phyloP scores from a whole-genome alignment of 2,329 filamentous ascomycete genomes.

The Periconia macrospinosa region DNA sequence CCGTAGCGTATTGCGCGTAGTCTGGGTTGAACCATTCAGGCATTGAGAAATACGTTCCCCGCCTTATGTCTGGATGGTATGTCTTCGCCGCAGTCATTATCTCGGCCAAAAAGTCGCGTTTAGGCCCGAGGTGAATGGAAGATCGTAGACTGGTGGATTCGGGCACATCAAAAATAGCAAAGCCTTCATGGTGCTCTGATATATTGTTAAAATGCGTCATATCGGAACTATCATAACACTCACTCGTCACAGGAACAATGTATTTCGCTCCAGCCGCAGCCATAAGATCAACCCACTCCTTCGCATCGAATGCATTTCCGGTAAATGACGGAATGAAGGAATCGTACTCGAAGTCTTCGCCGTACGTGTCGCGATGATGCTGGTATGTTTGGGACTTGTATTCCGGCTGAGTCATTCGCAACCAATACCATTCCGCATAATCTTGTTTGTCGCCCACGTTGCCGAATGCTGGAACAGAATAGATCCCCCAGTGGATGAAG shows the following conservation, averaged over 20 bases:
- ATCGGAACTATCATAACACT: too few relatives aligned
- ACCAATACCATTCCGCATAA: conserved; percentile 51
- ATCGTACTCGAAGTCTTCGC: conserved; percentile 54
- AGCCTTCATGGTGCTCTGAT: conserved; percentile 52
- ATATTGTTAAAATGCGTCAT: conserved; percentile 18
- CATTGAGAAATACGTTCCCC: conserved; percentile 49
- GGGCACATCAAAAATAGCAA: conserved; percentile 47
- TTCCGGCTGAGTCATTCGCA: background rate
- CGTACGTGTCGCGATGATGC: conserved; percentile 55
- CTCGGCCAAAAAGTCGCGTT: conserved; percentile 47
- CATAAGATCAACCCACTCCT: conserved; percentile 58
- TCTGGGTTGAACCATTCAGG: conserved; percentile 52
- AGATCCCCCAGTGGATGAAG: conserved; percentile 63
- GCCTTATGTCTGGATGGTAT: conserved; percentile 49
- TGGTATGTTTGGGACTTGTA: conserved; percentile 51
- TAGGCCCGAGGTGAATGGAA: conserved; percentile 43
- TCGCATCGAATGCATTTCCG: conserved; percentile 53
- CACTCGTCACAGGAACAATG: conserved; percentile 35
- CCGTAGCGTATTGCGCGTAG: conserved; percentile 34
- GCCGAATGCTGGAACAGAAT: conserved; percentile 60
- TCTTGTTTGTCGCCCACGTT: conserved; percentile 43
- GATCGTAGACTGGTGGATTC: conserved; percentile 46
- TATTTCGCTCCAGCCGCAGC: conserved; percentile 55
- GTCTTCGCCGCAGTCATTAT: conserved; percentile 48
- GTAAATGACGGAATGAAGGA: conserved; percentile 60